Evolutionary conservation across 371 early-diverging fungal genomes (phyloP), one percentile per base, ranked within the genome.

Genomic region (Rhizomucor pusillus): DNA sequence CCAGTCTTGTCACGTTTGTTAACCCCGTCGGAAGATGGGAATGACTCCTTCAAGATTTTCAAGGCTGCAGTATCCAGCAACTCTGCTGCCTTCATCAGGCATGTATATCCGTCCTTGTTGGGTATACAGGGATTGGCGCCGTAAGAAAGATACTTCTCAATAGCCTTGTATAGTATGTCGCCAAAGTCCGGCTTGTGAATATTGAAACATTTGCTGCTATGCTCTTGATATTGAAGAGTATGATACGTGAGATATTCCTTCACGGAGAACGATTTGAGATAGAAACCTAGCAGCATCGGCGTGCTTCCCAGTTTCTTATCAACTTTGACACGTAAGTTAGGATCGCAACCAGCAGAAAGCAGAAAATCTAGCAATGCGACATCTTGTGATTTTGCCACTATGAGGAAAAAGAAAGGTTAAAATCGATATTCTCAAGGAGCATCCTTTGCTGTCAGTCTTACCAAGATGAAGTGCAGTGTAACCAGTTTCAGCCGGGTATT

Each of bases 401-500:
- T 40, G 36, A 16, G 24, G 14, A 39, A 36, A 7, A 29, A 7
- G 7, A 29, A 29, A 39, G 45, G 33, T 23, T 22, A 43, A 33
- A 9, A 47, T 49, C 6, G 10, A 7, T 43, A 7, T 54, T 20
- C 44, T 45, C n/a, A 19, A 24, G 9, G 6, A 20, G 5, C 29
- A 23, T 33, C 47, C 25, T 25, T 23, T 47, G 18, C 23, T n/a
- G 5, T 14, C 19, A 2, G 29, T 37, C 56, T 53, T 73, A 76
- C 73, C 81, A 35, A 72, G 59, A 56, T 82, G 80, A 39, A 82
- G 57, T 12, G 66, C 65, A 18, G 63, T 61, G 43, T 64, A 69
- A 3, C 82, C 85, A 13, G 77, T 77, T 5, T 53, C 39, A n/a
- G n/a, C 9, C 9, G 80, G 77, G 46, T 74, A 74, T 0, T 67